phyloP scores from a whole-genome alignment of 2,329 filamentous ascomycete genomes.

The Alternaria triticimaculans region DNA sequence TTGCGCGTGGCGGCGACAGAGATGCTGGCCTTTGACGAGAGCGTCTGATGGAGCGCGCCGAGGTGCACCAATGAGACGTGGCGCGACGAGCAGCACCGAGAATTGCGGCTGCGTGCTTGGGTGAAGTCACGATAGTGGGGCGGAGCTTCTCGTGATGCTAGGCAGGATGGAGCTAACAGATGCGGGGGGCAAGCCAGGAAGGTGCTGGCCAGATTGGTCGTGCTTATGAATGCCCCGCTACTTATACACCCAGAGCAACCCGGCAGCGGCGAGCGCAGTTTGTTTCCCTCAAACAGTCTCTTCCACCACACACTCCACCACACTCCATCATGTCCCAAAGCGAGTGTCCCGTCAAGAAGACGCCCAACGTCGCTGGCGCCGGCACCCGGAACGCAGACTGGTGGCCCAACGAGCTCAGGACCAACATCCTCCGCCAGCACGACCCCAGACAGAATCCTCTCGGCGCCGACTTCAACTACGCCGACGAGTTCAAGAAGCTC shows the following conservation, averaged over 20 bases:
- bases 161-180: slow-evolving; percentile 28
- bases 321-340: slow-evolving; percentile 39
- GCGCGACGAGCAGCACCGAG: neutral
- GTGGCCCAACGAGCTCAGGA: slow-evolving; percentile 73
- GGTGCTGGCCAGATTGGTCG: slow-evolving; percentile 29
- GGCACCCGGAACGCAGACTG: slow-evolving; percentile 74
- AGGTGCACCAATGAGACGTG: neutral
- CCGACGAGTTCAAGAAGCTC: slow-evolving; percentile 72
- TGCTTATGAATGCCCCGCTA: slow-evolving; percentile 41
- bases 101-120: neutral
- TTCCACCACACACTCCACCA: slow-evolving; percentile 19
- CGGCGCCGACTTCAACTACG: slow-evolving; percentile 73
- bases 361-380: slow-evolving; percentile 57
- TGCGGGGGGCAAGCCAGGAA: slow-evolving; percentile 33
- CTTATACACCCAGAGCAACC: slow-evolving; percentile 26
- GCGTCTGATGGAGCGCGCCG: neutral
- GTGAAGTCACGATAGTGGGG: slow-evolving; percentile 14
- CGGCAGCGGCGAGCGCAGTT: slow-evolving; percentile 4
- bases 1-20: neutral
- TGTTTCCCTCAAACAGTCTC: slow-evolving; percentile 11
- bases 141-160: slow-evolving; percentile 12
- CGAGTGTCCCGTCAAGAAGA: slow-evolving; percentile 46
- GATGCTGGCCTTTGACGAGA: neutral
- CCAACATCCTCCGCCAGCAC: slow-evolving; percentile 78
- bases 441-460: slow-evolving; percentile 68